Evolutionary conservation across 306 rosid genomes (phyloP).

Genomic region (Sindora glabra): DNA sequence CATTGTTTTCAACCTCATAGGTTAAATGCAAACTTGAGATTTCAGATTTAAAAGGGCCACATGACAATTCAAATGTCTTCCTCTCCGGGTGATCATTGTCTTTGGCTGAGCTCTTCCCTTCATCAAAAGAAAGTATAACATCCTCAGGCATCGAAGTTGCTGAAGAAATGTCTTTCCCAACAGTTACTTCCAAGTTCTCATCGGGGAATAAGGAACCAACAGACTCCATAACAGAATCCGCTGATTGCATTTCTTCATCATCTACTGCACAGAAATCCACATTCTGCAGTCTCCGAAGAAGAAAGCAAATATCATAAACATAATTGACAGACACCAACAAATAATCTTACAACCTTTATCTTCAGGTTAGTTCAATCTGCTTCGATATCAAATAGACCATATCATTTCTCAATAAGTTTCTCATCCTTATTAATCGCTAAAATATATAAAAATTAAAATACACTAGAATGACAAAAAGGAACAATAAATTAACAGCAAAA

Average conservation of each 20-base stretch:
- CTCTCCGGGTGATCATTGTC: slow-evolving; percentile 2
- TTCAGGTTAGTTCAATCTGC: neutral
- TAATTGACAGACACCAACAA: neutral
- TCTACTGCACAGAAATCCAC: slow-evolving; percentile 19
- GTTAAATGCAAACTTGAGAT: slow-evolving; percentile 7
- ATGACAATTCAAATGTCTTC: neutral
- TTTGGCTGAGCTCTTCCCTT: slow-evolving; percentile 16
- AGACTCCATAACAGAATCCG: slow-evolving; percentile 24
- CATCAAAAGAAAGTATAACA: slow-evolving; percentile 11
- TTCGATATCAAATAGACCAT: too few species aligned
- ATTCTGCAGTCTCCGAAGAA: slow-evolving; percentile 20
- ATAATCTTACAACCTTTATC: neutral
- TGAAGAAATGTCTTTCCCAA: slow-evolving; percentile 23
- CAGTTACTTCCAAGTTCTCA: slow-evolving; percentile 21
- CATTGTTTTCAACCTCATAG: neutral
- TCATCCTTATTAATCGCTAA: too few species aligned
- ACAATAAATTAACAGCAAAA: too few species aligned
- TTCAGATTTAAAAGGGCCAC: slow-evolving; percentile 19
- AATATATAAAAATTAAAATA: too few species aligned
- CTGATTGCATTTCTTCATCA: slow-evolving; percentile 22
- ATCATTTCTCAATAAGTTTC: too few species aligned
- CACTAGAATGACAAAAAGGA: too few species aligned
- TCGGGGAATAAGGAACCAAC: slow-evolving; percentile 15
- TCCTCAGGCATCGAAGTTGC: slow-evolving; percentile 29
- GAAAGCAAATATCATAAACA: neutral